phyloP scores from a whole-genome alignment of 257 asterid species.

The Nicotiana attenuata region DNA sequence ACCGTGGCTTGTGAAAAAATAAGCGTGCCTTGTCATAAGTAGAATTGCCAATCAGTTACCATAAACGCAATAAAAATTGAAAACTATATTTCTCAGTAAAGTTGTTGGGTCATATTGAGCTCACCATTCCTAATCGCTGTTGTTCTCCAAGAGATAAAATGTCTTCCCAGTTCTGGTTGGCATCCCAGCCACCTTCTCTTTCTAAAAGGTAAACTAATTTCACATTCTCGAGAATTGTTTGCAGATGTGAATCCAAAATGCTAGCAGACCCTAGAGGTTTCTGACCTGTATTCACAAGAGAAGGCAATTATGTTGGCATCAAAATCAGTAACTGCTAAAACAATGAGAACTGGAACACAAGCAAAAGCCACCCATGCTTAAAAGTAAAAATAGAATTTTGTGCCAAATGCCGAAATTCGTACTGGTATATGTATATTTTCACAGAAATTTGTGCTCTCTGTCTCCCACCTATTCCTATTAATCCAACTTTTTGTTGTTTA shows the following conservation, averaged over 20 bases:
- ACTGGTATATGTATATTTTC: not conserved
- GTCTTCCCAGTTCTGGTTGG: slow-evolving; percentile 94
- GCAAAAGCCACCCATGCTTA: not conserved
- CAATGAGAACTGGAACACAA: not conserved
- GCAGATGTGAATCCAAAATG: slow-evolving; percentile 60
- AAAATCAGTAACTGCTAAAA: not conserved
- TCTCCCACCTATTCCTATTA: not conserved
- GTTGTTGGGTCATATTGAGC: slow-evolving; percentile 16
- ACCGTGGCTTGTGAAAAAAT: slow-evolving; percentile 94
- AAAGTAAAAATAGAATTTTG: not conserved
- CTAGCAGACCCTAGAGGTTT: slow-evolving; percentile 26
- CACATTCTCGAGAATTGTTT: slow-evolving; percentile 72
- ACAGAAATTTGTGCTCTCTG: not conserved
- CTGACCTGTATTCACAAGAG: slow-evolving; percentile 44
- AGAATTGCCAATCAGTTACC: slow-evolving; percentile 17
- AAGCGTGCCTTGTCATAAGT: slow-evolving; percentile 71
- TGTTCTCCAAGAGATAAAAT: slow-evolving; percentile 97
- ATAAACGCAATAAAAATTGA: not conserved
- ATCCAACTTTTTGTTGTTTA: not conserved
- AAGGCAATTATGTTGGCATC: not conserved
- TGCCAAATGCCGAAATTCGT: not conserved
- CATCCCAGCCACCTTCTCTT: slow-evolving; percentile 97
- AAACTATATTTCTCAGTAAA: not conserved
- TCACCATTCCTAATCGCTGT: slow-evolving; percentile 95
- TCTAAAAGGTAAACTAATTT: slow-evolving; percentile 83